A percentile compares a stretch with the other conserved stretches of the same genome.
Conservation (phyloP, 306 rosid species). For the Sechiopsis laciniata region DNA sequence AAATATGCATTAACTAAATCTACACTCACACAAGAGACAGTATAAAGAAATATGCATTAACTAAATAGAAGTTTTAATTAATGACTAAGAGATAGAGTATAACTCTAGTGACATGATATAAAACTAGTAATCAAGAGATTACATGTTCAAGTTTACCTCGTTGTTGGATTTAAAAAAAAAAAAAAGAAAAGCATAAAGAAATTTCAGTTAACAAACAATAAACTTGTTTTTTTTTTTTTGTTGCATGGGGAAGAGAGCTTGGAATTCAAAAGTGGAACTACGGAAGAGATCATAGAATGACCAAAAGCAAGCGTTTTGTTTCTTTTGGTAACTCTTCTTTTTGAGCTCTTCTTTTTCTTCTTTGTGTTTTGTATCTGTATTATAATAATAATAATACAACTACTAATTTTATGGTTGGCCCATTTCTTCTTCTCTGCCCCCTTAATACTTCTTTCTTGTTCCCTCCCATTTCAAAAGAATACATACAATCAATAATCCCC, state of each 20-base stretch:
- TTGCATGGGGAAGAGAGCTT: slow-evolving; percentile 77
- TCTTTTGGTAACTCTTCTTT: slow-evolving; percentile 48
- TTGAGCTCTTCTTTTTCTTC: slow-evolving; percentile 17
- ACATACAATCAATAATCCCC: not conserved
- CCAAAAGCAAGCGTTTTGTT: slow-evolving; percentile 73
- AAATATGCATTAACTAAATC: not conserved
- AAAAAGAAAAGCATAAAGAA: slow-evolving; percentile 58
- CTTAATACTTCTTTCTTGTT: too few species aligned
- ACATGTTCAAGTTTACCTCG: too few species aligned
- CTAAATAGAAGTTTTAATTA: too few species aligned
- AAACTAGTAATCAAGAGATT: too few species aligned
- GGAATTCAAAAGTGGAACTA: slow-evolving; percentile 67
- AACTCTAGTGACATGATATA: too few species aligned
- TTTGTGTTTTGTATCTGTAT: slow-evolving; percentile 29
- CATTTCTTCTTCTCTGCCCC: slow-evolving; percentile 17
- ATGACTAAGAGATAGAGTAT: not conserved
- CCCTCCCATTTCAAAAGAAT: too few species aligned
- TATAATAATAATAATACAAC: not conserved
- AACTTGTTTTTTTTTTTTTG: slow-evolving; percentile 39
- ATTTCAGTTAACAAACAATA: slow-evolving; percentile 41
- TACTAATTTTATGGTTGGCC: slow-evolving; percentile 3
- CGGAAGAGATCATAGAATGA: slow-evolving; percentile 51
- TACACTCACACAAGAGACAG: too few species aligned
- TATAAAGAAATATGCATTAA: not conserved
- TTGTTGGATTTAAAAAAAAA: slow-evolving; percentile 17